phyloP scores from a whole-genome alignment of 140 eudicot genomes.

The Senecio squalidus region DNA sequence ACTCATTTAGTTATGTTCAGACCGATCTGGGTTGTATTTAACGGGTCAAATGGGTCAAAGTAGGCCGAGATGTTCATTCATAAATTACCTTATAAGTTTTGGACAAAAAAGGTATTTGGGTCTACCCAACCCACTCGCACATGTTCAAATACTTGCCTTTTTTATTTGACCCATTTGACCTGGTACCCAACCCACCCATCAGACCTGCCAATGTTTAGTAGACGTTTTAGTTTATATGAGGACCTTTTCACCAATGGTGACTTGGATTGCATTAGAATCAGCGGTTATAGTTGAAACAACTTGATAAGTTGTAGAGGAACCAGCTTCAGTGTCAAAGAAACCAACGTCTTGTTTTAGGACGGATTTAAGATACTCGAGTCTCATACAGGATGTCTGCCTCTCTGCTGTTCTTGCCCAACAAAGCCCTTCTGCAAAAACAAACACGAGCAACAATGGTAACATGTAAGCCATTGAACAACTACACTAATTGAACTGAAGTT shows the following conservation, averaged over 20 bases:
- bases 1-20: background rate
- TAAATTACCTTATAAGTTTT: no score
- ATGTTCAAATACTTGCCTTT: no score
- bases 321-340: slow-evolving; percentile 34
- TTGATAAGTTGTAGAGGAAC: slow-evolving; percentile 30
- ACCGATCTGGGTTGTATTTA: background rate
- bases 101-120: no score
- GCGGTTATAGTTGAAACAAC: slow-evolving; percentile 34
- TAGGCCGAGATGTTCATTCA: no score
- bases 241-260: slow-evolving; percentile 38
- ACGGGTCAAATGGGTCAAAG: background rate
- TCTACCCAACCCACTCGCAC: no score
- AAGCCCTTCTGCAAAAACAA: slow-evolving; percentile 35
- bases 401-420: slow-evolving; percentile 44
- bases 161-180: no score
- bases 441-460: background rate
- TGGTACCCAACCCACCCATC: background rate
- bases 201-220: background rate
- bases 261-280: slow-evolving; percentile 34
- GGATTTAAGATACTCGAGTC: slow-evolving; percentile 30
- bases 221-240: background rate
- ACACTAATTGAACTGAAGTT: background rate
- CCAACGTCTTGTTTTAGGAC: slow-evolving; percentile 35
- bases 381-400: slow-evolving; percentile 34
- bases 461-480: background rate